phyloP scores from a whole-genome alignment of 1,284 basidiomycete genomes.

The Rhodotorula sp. region DNA sequence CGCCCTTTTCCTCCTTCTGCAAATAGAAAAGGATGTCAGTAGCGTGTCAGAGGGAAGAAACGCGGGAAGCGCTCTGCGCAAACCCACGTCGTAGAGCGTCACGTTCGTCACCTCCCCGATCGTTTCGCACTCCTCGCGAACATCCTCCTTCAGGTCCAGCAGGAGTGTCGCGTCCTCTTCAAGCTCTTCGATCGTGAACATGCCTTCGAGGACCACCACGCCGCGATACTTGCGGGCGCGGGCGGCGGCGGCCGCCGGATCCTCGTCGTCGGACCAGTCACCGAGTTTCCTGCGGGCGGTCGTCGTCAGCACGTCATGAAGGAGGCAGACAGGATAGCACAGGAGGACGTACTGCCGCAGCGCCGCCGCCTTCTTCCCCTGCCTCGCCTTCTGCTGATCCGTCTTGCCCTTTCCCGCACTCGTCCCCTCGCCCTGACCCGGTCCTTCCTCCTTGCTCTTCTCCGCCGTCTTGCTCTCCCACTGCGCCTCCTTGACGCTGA shows the following conservation, averaged over 20 bases:
- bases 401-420: background rate
- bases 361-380: conserved; percentile 73
- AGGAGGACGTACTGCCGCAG: conserved; percentile 74
- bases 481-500: conserved; percentile 81
- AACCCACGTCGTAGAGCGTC: conserved; percentile 88
- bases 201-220: conserved; percentile 88
- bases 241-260: conserved; percentile 57
- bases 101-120: conserved; percentile 96
- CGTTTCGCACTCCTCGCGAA: conserved; percentile 86
- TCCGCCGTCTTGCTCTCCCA: conserved; percentile 61
- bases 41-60: background rate
- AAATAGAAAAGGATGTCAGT: background rate
- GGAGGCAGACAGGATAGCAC: no score
- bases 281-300: conserved; percentile 64
- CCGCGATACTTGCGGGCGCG: conserved; percentile 46
- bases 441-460: conserved; percentile 18
- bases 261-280: conserved; percentile 73
- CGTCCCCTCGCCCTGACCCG: conserved; percentile 51
- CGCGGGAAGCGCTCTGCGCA: background rate
- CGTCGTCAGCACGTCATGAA: background rate
- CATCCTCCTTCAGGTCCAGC: conserved; percentile 93
- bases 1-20: conserved; percentile 86
- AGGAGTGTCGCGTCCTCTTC: conserved; percentile 83
- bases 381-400: conserved; percentile 59
- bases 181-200: conserved; percentile 88